Evolutionary conservation across 2,329 filamentous ascomycete species (phyloP), one percentile per base, ranked within the genome.

Genomic region (Cytospora paraplurivora): DNA sequence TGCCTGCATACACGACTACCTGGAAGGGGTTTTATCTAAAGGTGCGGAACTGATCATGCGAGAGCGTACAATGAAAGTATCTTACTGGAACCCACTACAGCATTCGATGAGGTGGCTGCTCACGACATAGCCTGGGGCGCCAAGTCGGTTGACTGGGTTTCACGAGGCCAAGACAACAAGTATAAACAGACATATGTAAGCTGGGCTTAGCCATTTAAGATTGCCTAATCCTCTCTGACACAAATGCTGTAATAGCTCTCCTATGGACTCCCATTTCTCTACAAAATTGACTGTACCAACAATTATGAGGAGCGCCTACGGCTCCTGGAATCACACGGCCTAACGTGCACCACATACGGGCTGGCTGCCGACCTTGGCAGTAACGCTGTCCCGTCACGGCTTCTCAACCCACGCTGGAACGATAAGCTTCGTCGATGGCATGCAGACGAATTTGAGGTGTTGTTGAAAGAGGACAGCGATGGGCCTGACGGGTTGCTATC

Each of bases 181-280:
- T 27, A 41, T 7, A 62, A 62, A 33, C 59, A 62, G 35, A 38
- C 59, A 37, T 50, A 41, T 19, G 52, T 56, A 27, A 27, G 59
- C 15, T 50, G 4, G 17, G 12, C 6, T 12, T n/a, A n/a, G n/a
- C n/a, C n/a, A n/a, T n/a, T n/a, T n/a, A n/a, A n/a, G n/a, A n/a
- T n/a, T n/a, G n/a, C n/a, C 10, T 13, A 17, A 27, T 56, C 2
- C 5, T 15, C 19, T 21, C 19, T 51, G 19, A 55, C 37, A 32
- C 35, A n/a, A 57, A 1, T 10, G 2, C 2, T 1, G 15, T 2
- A 35, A 15, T 33, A 60, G 58, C 58, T 60, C 5, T 44, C 27
- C 11, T 60, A 53, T 27, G 58, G 58, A 4, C n/a, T 60, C 10
- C 17, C 7, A 6, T 60, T 60, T 17, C 50, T 60, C 21, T 54